phyloP scores from a whole-genome alignment of 2,329 filamentous ascomycete species.

The Aureobasidium subglaciale region DNA sequence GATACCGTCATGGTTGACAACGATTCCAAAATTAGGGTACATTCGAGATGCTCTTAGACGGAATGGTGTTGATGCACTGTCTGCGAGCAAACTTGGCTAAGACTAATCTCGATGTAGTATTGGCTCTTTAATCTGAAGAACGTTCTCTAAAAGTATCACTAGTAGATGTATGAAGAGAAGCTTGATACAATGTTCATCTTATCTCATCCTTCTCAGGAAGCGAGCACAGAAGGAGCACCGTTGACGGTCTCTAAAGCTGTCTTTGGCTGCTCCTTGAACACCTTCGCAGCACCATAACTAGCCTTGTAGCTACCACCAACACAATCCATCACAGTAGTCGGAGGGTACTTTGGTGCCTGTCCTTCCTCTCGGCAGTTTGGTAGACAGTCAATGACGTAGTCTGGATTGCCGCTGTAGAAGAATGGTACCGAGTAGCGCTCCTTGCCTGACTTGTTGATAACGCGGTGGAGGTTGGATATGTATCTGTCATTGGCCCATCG shows the following conservation, averaged over 20 bases:
- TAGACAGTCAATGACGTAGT: conserved; percentile 24
- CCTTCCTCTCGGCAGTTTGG: neutral
- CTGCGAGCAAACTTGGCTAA: too few relatives aligned
- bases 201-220: neutral
- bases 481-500: conserved; percentile 43
- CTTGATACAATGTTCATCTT: too few relatives aligned
- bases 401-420: conserved; percentile 49
- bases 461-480: conserved; percentile 48
- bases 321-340: neutral
- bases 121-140: too few relatives aligned
- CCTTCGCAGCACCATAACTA: neutral
- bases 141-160: too few relatives aligned
- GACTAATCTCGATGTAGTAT: too few relatives aligned
- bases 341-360: neutral
- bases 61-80: too few relatives aligned
- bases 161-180: too few relatives aligned
- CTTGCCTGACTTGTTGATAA: conserved; percentile 45
- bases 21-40: too few relatives aligned
- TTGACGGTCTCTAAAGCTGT: neutral
- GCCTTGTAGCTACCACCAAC: neutral
- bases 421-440: conserved; percentile 52
- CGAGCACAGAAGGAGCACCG: neutral
- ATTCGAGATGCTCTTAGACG: too few relatives aligned
- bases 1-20: too few relatives aligned
- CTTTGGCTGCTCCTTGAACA: neutral